Evolutionary conservation across 2,329 filamentous ascomycete species (phyloP).

Genomic region (Neopestalotiopsis clavispora): DNA sequence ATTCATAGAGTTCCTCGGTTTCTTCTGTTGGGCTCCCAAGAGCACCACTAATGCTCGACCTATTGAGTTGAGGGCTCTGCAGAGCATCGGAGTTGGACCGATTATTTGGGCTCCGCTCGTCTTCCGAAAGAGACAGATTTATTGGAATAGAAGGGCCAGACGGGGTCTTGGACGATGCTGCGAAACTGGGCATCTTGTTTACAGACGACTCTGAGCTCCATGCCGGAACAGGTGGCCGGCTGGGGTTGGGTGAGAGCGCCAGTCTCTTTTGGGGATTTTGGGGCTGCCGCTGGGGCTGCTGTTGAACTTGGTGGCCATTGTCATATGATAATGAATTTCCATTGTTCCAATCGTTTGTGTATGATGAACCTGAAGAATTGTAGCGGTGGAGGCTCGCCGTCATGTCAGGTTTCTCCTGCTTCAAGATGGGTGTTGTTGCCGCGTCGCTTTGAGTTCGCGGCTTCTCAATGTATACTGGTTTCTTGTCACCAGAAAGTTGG

Average conservation of each 20-base stretch:
- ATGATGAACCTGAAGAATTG: conserved; percentile 32
- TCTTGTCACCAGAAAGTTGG: conserved; percentile 51
- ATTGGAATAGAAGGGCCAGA: conserved; percentile 42
- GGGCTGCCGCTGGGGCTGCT: conserved; percentile 34
- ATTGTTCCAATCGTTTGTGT: conserved; percentile 51
- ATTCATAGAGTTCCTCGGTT: conserved; percentile 88
- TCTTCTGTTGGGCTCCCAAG: conserved; percentile 72
- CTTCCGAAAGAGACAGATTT: conserved; percentile 63
- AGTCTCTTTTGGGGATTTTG: conserved; percentile 52
- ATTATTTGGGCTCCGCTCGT: conserved; percentile 61
- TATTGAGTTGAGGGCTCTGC: conserved; percentile 51
- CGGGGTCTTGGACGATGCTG: conserved; percentile 29
- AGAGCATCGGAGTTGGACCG: conserved; percentile 52
- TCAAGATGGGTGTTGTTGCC: conserved; percentile 31
- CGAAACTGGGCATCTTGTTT: conserved; percentile 28
- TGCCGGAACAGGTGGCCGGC: conserved; percentile 58
- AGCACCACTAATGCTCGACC: conserved; percentile 38
- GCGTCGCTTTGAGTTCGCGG: conserved; percentile 44
- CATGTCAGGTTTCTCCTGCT: conserved; percentile 35
- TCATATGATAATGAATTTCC: conserved; percentile 39
- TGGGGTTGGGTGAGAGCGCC: conserved; percentile 56
- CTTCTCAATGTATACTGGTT: conserved; percentile 52
- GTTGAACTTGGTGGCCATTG: conserved; percentile 36
- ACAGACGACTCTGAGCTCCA: conserved; percentile 43
- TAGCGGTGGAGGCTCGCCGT: conserved; percentile 31